Evolutionary conservation across 108 stramenopile genomes (phyloP), one percentile per base, ranked within the genome.

Genomic region (Skeletonema tropicum): DNA sequence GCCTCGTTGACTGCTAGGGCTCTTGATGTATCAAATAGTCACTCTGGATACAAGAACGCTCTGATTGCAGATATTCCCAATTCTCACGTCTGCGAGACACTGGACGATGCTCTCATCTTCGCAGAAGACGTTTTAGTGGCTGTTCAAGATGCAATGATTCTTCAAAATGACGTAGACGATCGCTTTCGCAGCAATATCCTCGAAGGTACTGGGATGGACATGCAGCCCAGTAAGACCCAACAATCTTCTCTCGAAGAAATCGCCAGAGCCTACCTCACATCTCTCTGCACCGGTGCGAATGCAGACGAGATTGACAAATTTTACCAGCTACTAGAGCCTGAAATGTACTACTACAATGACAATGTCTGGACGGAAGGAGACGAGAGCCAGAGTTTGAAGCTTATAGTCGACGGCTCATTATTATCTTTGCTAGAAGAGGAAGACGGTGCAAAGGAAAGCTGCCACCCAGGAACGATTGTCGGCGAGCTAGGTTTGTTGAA

Each of bases 401-500:
- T 92, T 29, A 36, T 90, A 6, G 61, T 89, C 30, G 42, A 38
- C 11, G 91, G 91, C 0, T 45, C 67, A 25, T 65, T 92, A 32
- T 64, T 89, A 32, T 88, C 91, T 31, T 68, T 59, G 41, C 66
- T 92, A 10, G 89, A 90, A 57, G 67, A 82, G 29, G 90, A 85
- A 49, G 64, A 69, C 30, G 83, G 85, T 2, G 78, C 82, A 25
- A 87, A 60, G 8, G 90, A 88, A 52, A 68, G 49, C 12, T 67
- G 86, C 29, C 32, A 45, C 32, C 63, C 63, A 12, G 89, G 89
- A 13, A 68, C 76, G 70, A 80, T 79, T 4, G 73, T 92, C 23
- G 89, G 91, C 4, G 91, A 92, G 52, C 73, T 92, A 15, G 89
- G 91, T 6, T 70, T 92, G 14, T 87, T 92, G 8, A 68, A 88